A percentile compares a stretch with the other conserved stretches of the same genome.
These are phyloP conservation scores for Trypanosoma melophagium DNA, from an alignment of 208 protist genomes.

Conservation along the genomic window DNA sequence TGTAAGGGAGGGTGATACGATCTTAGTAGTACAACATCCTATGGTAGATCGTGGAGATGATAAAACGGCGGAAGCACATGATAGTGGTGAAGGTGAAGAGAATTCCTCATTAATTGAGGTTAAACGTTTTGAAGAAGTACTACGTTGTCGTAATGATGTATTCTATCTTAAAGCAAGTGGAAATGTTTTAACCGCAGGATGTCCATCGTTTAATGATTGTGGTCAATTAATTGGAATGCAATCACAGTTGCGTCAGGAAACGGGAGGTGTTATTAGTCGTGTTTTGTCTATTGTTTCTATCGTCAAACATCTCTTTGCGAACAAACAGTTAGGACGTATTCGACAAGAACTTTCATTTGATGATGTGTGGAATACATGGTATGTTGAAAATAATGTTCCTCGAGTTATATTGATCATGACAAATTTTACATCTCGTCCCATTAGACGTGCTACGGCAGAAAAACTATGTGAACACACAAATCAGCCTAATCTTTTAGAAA, in stretches of 20 bases:
- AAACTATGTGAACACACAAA: constrained; percentile 70
- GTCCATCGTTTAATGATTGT: constrained; percentile 85
- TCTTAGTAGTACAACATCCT: constrained; percentile 88
- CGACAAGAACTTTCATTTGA: constrained; percentile 61
- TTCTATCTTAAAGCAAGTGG: constrained; percentile 78
- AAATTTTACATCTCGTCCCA: constrained; percentile 72
- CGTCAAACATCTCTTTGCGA: constrained; percentile 90
- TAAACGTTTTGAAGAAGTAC: constrained; percentile 89
- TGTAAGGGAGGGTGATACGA: constrained; percentile 80
- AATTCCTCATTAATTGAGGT: constrained; percentile 39
- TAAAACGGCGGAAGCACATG: not conserved
- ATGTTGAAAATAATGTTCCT: constrained; percentile 67
- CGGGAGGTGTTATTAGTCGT: constrained; percentile 77
- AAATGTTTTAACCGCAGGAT: constrained; percentile 64
- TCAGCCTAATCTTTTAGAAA: constrained; percentile 44
- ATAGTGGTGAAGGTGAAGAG: constrained; percentile 5
- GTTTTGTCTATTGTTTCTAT: constrained; percentile 80
- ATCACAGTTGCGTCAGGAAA: constrained; percentile 64
- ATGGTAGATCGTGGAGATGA: constrained; percentile 29
- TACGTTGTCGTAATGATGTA: constrained; percentile 68
- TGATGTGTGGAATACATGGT: constrained; percentile 91
- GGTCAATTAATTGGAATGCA: constrained; percentile 85
- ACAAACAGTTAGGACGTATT: constrained; percentile 71
- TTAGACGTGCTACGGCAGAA: constrained; percentile 54
- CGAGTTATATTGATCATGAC: constrained; percentile 70